Evolutionary conservation across 352 stramenopile genomes (phyloP).

Genomic region (Saprolegnia parasitica): DNA sequence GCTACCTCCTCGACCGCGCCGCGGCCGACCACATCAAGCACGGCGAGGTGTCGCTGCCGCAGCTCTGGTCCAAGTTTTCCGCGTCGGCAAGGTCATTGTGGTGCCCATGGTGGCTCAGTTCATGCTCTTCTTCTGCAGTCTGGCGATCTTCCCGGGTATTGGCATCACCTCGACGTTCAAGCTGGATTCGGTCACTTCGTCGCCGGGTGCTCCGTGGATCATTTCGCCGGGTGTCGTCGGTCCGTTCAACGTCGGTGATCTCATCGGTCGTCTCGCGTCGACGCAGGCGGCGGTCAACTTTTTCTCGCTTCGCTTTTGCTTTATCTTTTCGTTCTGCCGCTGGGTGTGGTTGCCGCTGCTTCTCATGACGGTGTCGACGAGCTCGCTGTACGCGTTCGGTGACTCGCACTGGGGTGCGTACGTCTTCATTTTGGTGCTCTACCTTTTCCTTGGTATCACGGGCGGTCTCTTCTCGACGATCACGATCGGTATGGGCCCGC

Average conservation of each 20-base stretch:
- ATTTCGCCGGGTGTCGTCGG: slow-evolving; percentile 49
- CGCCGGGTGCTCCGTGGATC: slow-evolving; percentile 38
- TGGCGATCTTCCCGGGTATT: slow-evolving; percentile 49
- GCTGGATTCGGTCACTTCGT: slow-evolving; percentile 29
- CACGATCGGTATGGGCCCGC: slow-evolving; percentile 53
- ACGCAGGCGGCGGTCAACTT: slow-evolving; percentile 47
- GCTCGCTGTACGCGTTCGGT: slow-evolving; percentile 51
- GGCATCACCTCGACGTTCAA: slow-evolving; percentile 35
- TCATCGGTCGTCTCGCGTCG: slow-evolving; percentile 48
- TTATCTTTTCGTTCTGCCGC: slow-evolving; percentile 41
- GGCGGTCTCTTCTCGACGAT: slow-evolving; percentile 57
- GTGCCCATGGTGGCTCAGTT: slow-evolving; percentile 46
- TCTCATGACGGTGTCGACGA: slow-evolving; percentile 46
- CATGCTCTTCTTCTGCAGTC: slow-evolving; percentile 56
- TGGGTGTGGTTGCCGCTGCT: slow-evolving; percentile 53
- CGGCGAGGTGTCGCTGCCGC: slow-evolving; percentile 36
- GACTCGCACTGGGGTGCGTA: slow-evolving; percentile 14
- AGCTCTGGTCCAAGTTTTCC: slow-evolving; percentile 38
- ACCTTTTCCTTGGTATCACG: slow-evolving; percentile 44
- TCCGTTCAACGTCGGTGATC: slow-evolving; percentile 61
- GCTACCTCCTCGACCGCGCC: slow-evolving; percentile 55
- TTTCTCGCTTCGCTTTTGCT: slow-evolving; percentile 47
- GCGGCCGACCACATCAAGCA: slow-evolving; percentile 34
- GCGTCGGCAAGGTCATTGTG: slow-evolving; percentile 50
- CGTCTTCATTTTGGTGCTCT: slow-evolving; percentile 27